Base-by-base conservation (phyloP, 805 yeast species). In the Candida jianshihensis region DNA sequence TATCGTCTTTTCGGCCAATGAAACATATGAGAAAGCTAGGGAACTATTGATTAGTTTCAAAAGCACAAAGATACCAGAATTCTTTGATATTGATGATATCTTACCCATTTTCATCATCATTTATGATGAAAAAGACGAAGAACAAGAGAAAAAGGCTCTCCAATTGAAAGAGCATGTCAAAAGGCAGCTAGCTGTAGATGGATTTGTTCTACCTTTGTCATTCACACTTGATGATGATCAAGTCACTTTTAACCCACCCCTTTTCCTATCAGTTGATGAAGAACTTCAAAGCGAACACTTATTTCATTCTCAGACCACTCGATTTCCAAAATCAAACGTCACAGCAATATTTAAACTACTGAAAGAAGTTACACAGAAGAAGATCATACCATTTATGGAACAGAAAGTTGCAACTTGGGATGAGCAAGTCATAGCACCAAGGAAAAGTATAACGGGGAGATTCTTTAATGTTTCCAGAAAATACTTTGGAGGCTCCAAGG, bases 371-470 rank as follows among this genome's bases (percentile, higher is more conserved):
- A 60, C 72, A n/a, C 72, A 66, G 41, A 47, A 56, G 40, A 49
- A 46, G 29, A 28, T 44, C 56, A 66, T 86, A 1, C 95, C 97
- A 1, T 89, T 78, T 55, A 86, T 92, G 96, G 88, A 86, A 51
- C 61, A 73, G 38, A 81, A 85, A 49, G 73, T 87, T n/a, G 66
- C 80, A 24, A 56, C 72, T 12, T 89, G 97, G 97, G 89, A 81
- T 41, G 96, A 88, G 47, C 84, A 78, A 49, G 69, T 82, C 5
- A 73, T 87, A 12, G 73, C 77, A 28, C 89, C 94, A 5, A 70
- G 89, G 42, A 78, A 78, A 45, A 84, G 95, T 19, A 61, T 85
- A 16, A 73, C 95, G 0, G 82, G 86, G 14, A 62, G 89, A 40
- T 71, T 80, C 44, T 85, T 81, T 59, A 73, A 71, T 36, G 92